A percentile compares a stretch with the other conserved stretches of the same genome.
These are phyloP conservation scores for Aspergillus ibericus DNA, from an alignment of 2,329 filamentous ascomycete species.

Conservation along the genomic window DNA sequence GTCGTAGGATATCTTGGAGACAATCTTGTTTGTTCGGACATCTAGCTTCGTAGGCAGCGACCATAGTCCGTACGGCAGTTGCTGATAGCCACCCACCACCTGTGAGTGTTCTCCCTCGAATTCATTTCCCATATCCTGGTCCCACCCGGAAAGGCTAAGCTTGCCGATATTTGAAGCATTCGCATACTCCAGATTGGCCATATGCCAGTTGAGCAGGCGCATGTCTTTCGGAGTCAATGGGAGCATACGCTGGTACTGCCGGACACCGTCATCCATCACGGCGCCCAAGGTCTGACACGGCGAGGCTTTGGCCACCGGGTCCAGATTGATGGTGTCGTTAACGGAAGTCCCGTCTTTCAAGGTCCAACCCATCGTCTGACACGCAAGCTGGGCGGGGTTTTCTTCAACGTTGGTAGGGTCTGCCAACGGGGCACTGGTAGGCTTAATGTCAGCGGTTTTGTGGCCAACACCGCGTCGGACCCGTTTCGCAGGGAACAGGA, in stretches of 20 bases:
- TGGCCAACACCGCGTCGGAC: conserved; percentile 48
- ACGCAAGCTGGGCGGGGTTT: conserved; percentile 73
- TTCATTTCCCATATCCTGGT: conserved; percentile 96
- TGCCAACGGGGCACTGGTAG: conserved; percentile 48
- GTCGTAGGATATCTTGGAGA: conserved; percentile 70
- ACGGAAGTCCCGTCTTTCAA: conserved; percentile 64
- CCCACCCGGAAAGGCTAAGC: conserved; percentile 88
- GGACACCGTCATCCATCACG: conserved; percentile 89
- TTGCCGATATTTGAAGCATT: conserved; percentile 87
- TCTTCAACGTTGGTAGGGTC: conserved; percentile 67
- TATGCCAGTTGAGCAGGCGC: conserved; percentile 93
- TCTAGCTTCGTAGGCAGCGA: conserved; percentile 74
- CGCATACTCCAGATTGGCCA: conserved; percentile 96
- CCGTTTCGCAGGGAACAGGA: conserved; percentile 44
- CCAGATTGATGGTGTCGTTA: conserved; percentile 69
- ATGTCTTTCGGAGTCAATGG: conserved; percentile 84
- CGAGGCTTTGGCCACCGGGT: conserved; percentile 61
- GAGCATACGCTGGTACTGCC: conserved; percentile 80
- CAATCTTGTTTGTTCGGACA: conserved; percentile 70
- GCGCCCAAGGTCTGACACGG: conserved; percentile 75
- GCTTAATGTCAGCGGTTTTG: conserved; percentile 53
- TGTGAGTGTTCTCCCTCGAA: conserved; percentile 95
- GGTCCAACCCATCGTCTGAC: conserved; percentile 78
- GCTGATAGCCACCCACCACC: conserved; percentile 90
- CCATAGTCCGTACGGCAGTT: conserved; percentile 83